Evolutionary conservation across 345 rosid species (phyloP), one percentile per base, ranked within the genome.

Genomic region (Carallia pectinifolia): DNA sequence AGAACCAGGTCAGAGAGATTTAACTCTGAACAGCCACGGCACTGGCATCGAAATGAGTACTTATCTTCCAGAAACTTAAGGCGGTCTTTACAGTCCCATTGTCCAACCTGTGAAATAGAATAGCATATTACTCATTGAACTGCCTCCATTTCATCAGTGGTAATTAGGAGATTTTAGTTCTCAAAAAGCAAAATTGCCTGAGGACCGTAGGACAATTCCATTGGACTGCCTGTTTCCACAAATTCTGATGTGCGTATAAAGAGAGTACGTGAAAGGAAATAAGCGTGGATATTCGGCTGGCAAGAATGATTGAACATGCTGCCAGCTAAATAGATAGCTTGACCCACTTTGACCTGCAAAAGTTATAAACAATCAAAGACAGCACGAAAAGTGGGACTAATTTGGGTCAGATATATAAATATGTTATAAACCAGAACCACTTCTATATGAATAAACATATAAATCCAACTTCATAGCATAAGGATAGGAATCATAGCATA

Each of bases 291-390:
- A 62, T 90, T 93, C 69, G 98, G 97, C 82, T 61, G 76, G 87
- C 98, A 93, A 70, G 96, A 90, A 81, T 93, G 98, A 76, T 90
- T 93, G 87, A 89, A 90, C 81, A 88, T 64, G 74, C 96, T 90
- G 74, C 89, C 98, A 68, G 74, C 76, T 68, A 47, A 70, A 69
- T 86, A 93, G 60, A 93, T 81, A 66, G 97, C 98, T 70, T 84
- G 97, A 59, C 96, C 98, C 71, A 86, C 93, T 70, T 86, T 83
- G 71, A 88, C 85, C 90, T 89, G 79, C 61, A 61, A 55, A 66
- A 66, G 58, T 67, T 66, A 66, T 47, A 77, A 66, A 38, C 54
- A 73, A 36, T 39, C 71, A 56, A 64, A 61, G 59, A 73, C 31
- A 61, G 30, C 23, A 53, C 52, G 48, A 60, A 62, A 19, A 12